phyloP scores from a whole-genome alignment of 805 yeast genomes.

The Wickerhamiella nectarea region DNA sequence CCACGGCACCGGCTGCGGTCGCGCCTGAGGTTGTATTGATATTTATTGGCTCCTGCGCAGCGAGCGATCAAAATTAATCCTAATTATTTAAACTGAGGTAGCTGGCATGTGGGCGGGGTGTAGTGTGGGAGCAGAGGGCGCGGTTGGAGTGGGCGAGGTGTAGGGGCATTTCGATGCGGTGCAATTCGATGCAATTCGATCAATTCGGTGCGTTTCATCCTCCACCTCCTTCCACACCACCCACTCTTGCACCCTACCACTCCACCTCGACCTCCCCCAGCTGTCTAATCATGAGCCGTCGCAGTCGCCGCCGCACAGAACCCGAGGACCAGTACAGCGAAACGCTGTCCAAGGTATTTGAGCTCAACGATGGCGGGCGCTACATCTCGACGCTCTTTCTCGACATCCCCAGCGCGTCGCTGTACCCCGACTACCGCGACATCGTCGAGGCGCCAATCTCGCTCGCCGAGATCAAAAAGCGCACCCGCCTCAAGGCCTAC shows the following conservation, averaged over 20 bases:
- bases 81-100: too few species aligned
- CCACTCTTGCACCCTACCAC: neutral
- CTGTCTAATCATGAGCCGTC: slow-evolving; percentile 5
- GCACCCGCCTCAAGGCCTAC: slow-evolving; percentile 29
- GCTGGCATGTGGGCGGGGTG: too few species aligned
- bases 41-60: neutral
- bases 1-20: slow-evolving; percentile 22
- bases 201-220: too few species aligned
- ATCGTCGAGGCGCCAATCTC: slow-evolving; percentile 55
- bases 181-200: too few species aligned
- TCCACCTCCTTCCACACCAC: too few species aligned
- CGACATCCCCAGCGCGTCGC: slow-evolving; percentile 57
- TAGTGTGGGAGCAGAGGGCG: too few species aligned
- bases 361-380: slow-evolving; percentile 16
- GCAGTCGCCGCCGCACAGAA: neutral
- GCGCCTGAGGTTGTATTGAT: slow-evolving; percentile 16
- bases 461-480: slow-evolving; percentile 46
- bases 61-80: too few species aligned
- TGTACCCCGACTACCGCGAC: slow-evolving; percentile 69
- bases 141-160: too few species aligned
- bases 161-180: too few species aligned
- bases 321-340: slow-evolving; percentile 12
- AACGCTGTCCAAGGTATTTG: slow-evolving; percentile 15
- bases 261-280: too few species aligned
- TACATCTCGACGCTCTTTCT: slow-evolving; percentile 39